phyloP scores from a whole-genome alignment of 495 filamentous ascomycete genomes.

The Amphirosellinia nigrospora region DNA sequence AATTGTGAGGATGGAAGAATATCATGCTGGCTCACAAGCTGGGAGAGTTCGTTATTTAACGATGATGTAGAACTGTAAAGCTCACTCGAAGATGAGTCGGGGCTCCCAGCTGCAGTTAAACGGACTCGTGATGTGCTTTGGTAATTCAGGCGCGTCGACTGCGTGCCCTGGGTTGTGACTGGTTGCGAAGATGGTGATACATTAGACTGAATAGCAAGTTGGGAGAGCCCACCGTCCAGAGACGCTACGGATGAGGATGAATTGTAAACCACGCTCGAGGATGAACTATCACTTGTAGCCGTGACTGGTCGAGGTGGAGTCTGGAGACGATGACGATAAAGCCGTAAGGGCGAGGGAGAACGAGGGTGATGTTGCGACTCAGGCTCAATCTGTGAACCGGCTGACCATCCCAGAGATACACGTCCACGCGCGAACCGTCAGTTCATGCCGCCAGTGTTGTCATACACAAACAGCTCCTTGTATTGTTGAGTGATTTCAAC shows the following conservation, averaged over 20 bases:
- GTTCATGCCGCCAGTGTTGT: slow-evolving; percentile 36
- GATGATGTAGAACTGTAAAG: slow-evolving; percentile 18
- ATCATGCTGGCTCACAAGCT: slow-evolving; percentile 1
- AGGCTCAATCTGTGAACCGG: slow-evolving; percentile 35
- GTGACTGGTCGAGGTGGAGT: slow-evolving; percentile 18
- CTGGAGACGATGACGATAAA: slow-evolving; percentile 10
- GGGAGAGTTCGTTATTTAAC: slow-evolving; percentile 8
- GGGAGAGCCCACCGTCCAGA: background rate
- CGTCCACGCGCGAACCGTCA: slow-evolving; percentile 40
- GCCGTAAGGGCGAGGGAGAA: slow-evolving; percentile 17
- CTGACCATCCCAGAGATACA: slow-evolving; percentile 42
- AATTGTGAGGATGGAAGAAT: slow-evolving; percentile 4
- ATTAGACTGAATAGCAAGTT: slow-evolving; percentile 22
- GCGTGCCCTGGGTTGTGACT: slow-evolving; percentile 12
- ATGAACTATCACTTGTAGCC: slow-evolving; percentile 24
- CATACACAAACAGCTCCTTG: slow-evolving; percentile 65
- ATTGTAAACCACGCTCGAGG: slow-evolving; percentile 22
- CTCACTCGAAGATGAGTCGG: slow-evolving; percentile 15
- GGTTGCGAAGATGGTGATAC: slow-evolving; percentile 20
- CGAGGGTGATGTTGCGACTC: slow-evolving; percentile 22
- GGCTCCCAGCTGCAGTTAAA: background rate
- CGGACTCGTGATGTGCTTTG: slow-evolving; percentile 17
- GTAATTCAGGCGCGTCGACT: slow-evolving; percentile 6
- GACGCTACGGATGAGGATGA: slow-evolving; percentile 19
- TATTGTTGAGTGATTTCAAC: slow-evolving; percentile 89